Base-by-base conservation (phyloP, 2,329 filamentous ascomycete species). In the Thermoascus crustaceus region DNA sequence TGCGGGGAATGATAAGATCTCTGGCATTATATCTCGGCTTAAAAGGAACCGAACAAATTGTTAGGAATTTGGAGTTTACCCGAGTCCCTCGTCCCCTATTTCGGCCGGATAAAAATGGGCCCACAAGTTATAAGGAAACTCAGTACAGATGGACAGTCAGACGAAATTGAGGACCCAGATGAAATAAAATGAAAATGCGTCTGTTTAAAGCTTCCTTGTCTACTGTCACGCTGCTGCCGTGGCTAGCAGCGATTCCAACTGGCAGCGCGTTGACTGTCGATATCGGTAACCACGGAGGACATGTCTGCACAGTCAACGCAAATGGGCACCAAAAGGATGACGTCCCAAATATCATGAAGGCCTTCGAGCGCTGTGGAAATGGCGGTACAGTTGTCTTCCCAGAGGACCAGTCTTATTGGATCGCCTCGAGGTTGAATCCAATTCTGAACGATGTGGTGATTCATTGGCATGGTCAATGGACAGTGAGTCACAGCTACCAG, bases 401-500 rank as follows among this genome's bases (percentile, higher is more conserved):
- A 0, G 60, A 67, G 39, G 58, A 58, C 9, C 50, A 73, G 38
- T 61, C 58, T 16, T 76, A 75, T 48, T 68, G 61, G 54, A 75
- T 76, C 42, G 66, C 55, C 4, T 62, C 61, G 7, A 64, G 61
- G 26, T 49, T 76, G 30, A 71, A 75, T 40, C 68, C 69, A 1
- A 48, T 69, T 2, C 45, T 75, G 9, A 55, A 67, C 29, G 63
- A 75, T 45, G 67, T 73, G 8, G 53, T 52, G 2, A 67, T 75
- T 35, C 63, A 74, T 37, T 76, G 72, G 72, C 58, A 54, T 16
- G 73, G 72, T 1, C 54, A 62, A 30, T 75, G 71, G 71, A 64
- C 60, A 27, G 67, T 69, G 50, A 31, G 54, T 25, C 4, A 21
- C 19, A 23, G 33, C 29, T 39, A 29, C 27, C 34, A 18, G 30